Conservation (phyloP, 352 stramenopile genomes). For the Poterioochromonas sp. region DNA sequence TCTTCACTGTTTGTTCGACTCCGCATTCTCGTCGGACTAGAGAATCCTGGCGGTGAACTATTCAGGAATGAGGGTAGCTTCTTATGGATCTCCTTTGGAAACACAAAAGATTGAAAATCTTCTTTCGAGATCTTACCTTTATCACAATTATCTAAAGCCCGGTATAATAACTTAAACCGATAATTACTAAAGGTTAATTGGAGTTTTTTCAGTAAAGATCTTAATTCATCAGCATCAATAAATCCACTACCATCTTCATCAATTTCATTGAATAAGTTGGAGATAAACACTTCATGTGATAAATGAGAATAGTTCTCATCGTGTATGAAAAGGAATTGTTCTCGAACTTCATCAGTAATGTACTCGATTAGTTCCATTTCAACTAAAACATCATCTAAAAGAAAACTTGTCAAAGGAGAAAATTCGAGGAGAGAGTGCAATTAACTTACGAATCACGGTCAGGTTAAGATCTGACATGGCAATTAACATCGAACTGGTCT, state of each 20-base stretch:
- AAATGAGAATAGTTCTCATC: no score
- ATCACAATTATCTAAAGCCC: not conserved
- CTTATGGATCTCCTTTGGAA: no score
- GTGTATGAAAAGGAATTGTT: no score
- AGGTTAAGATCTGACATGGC: constrained; percentile 14
- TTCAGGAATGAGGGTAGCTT: no score
- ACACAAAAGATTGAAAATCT: not conserved
- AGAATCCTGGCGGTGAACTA: no score
- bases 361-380: no score
- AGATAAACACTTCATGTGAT: not conserved
- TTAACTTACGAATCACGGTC: not conserved
- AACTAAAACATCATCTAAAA: no score
- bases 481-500: not conserved
- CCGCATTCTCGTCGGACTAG: no score
- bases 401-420: no score
- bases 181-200: not conserved
- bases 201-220: not conserved
- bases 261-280: not conserved
- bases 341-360: no score
- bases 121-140: not conserved
- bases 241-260: not conserved
- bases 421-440: no score
- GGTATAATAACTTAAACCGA: not conserved
- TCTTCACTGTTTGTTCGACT: no score
- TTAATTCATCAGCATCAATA: not conserved